A percentile compares a stretch with the other conserved stretches of the same genome.
Evolutionary conservation across 2,329 filamentous ascomycete species (phyloP).

Genomic region (Blastomyces silverae): DNA sequence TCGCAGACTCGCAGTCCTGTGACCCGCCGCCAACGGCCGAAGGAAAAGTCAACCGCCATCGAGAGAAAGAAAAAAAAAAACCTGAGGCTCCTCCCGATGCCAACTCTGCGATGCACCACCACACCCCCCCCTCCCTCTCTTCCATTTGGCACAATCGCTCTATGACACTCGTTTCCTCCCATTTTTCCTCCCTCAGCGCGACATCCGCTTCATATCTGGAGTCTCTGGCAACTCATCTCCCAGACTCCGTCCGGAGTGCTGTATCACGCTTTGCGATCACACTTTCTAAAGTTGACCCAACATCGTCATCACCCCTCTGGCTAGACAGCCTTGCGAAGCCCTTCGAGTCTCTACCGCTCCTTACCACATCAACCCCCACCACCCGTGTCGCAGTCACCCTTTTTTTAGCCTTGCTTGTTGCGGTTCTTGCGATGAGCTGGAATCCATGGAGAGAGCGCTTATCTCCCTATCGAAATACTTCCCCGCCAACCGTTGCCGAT

Average conservation of each 20-base stretch:
- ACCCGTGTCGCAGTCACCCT: not conserved
- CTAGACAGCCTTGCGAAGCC: constrained; percentile 6
- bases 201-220: constrained; percentile 37
- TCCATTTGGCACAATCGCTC: constrained; percentile 19
- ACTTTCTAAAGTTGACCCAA: constrained; percentile 6
- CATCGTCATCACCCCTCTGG: not conserved
- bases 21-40: not conserved
- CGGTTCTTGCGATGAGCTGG: constrained; percentile 11
- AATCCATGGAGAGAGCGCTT: constrained; percentile 29
- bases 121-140: not conserved
- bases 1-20: not conserved
- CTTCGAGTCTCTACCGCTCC: constrained; percentile 3
- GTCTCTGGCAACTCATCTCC: constrained; percentile 30
- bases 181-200: constrained; percentile 38
- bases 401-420: not conserved
- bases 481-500: constrained; percentile 34
- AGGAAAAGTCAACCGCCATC: not conserved
- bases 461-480: constrained; percentile 27
- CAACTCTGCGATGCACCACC: constrained; percentile 11
- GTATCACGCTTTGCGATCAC: constrained; percentile 18
- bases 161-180: constrained; percentile 36
- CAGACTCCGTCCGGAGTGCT: constrained; percentile 18
- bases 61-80: not conserved
- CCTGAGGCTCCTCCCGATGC: constrained; percentile 2
- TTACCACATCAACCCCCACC: constrained; percentile 4